Percentiles rank a stretch among this genome's conserved stretches.
Conservation (phyloP, 192 early-diverging fungal species). For the Lobosporangium transversale region DNA sequence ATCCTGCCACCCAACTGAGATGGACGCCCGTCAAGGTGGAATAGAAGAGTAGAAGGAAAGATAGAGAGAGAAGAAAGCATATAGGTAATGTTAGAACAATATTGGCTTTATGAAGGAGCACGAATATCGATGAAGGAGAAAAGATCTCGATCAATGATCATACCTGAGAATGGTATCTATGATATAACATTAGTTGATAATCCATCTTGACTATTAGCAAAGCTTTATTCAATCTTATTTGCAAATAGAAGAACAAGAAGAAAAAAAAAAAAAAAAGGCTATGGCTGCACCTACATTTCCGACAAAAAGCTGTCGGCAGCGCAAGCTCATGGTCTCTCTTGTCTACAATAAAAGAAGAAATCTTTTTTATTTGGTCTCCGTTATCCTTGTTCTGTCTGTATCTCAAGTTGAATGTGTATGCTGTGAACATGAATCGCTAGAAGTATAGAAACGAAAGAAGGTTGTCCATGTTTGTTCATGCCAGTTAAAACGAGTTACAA, state of each 20-base stretch:
- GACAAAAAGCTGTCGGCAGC: constrained; percentile 33
- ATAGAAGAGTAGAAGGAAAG: neutral
- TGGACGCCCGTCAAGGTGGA: neutral
- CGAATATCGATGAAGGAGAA: too few relatives aligned
- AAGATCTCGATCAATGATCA: too few relatives aligned
- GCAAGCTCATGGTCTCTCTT: constrained; percentile 44
- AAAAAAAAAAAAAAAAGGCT: neutral
- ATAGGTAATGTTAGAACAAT: too few relatives aligned
- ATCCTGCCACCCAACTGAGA: constrained; percentile 38
- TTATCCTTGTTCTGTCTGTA: neutral
- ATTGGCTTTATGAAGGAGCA: too few relatives aligned
- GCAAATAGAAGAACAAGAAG: constrained; percentile 6
- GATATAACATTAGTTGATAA: neutral
- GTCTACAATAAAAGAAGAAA: too few relatives aligned
- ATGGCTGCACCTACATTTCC: constrained; percentile 23
- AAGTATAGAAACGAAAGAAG: too few relatives aligned
- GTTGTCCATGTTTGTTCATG: too few relatives aligned
- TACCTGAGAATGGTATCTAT: constrained; percentile 41
- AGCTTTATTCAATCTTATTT: too few relatives aligned
- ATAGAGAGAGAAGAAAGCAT: neutral
- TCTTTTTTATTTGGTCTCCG: too few relatives aligned
- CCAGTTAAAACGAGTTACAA: too few relatives aligned
- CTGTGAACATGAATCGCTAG: neutral
- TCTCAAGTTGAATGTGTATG: neutral
- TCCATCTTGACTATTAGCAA: neutral